Conservation (phyloP, 495 filamentous ascomycete genomes). For the Cercophora samala region DNA sequence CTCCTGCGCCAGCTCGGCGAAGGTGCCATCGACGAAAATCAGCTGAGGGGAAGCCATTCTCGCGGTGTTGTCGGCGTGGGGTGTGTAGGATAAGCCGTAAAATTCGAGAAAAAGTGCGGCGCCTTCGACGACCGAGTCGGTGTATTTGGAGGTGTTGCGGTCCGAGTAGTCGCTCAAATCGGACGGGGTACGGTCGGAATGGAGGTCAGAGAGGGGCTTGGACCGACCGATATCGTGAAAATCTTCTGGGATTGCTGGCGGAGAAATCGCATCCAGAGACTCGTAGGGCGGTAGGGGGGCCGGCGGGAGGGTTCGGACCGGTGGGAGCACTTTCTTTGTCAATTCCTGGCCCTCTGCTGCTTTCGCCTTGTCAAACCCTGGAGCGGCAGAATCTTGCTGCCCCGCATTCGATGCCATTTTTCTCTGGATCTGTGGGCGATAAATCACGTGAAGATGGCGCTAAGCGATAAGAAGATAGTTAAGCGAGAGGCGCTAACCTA, state of each 20-base stretch:
- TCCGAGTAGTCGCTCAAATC: conserved; percentile 1
- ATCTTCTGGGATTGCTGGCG: conserved; percentile 17
- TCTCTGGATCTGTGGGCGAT: conserved; percentile 27
- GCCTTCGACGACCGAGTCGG: conserved; percentile 10
- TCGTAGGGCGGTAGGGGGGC: conserved; percentile 23
- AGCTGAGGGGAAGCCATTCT: conserved; percentile 41
- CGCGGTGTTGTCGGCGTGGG: conserved; percentile 15
- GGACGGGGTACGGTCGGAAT: neutral
- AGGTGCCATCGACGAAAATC: conserved; percentile 85
- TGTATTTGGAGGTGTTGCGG: conserved; percentile 10
- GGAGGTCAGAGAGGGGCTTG: neutral
- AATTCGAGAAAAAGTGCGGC: conserved; percentile 4
- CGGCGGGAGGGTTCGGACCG: conserved; percentile 18
- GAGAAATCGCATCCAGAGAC: conserved; percentile 21
- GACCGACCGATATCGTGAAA: conserved; percentile 8
- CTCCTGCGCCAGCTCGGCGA: conserved; percentile 84
- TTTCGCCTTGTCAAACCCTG: conserved; percentile 16
- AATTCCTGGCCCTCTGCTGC: conserved; percentile 17
- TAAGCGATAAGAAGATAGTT: conserved; percentile 10
- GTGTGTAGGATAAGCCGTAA: neutral
- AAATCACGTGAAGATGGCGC: conserved; percentile 25
- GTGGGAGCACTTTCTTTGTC: conserved; percentile 26
- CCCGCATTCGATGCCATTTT: conserved; percentile 35
- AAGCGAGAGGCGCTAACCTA: conserved; percentile 17
- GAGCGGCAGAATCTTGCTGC: conserved; percentile 28